Evolutionary conservation across 2,329 filamentous ascomycete genomes (phyloP).

Genomic region (Ceratocystis destructans): DNA sequence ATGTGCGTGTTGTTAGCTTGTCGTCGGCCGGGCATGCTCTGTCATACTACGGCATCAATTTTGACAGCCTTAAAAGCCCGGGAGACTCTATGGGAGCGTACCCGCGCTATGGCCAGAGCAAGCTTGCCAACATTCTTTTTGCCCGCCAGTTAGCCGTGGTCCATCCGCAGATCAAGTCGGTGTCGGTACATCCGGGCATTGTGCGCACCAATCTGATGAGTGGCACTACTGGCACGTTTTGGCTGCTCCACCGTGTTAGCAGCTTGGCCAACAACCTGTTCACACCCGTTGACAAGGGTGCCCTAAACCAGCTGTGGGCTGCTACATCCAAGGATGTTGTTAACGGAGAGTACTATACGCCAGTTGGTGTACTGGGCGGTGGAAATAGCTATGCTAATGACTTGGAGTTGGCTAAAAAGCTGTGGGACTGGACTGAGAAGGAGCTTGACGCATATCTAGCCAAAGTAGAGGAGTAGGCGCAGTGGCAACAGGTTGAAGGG

Average conservation of each 20-base stretch:
- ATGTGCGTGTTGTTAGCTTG: constrained; percentile 26
- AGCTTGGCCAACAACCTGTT: constrained; percentile 21
- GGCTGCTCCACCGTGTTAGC: constrained; percentile 16
- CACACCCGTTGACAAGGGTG: constrained; percentile 26
- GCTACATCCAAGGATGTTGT: constrained; percentile 26
- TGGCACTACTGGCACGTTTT: constrained; percentile 15
- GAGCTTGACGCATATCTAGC: constrained; percentile 22
- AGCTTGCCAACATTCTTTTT: constrained; percentile 26
- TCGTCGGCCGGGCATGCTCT: constrained; percentile 23
- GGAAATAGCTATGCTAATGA: constrained; percentile 22
- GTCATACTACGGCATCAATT: constrained; percentile 24
- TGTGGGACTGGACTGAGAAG: constrained; percentile 29
- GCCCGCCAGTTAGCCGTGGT: constrained; percentile 23
- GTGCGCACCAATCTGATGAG: constrained; percentile 24
- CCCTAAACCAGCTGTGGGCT: constrained; percentile 33
- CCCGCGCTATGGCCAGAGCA: constrained; percentile 25
- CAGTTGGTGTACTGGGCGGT: constrained; percentile 24
- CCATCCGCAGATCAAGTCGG: constrained; percentile 22
- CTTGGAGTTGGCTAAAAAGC: constrained; percentile 24
- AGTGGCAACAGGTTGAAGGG: not conserved
- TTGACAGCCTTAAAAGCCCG: constrained; percentile 24
- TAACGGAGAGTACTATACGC: constrained; percentile 27
- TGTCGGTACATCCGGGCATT: constrained; percentile 24
- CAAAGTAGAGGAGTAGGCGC: not conserved
- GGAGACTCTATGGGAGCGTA: constrained; percentile 20